Percentiles rank a stretch among this genome's conserved stretches.
Evolutionary conservation across 495 filamentous ascomycete genomes (phyloP).

Genomic region (Aeminium ludgeri): DNA sequence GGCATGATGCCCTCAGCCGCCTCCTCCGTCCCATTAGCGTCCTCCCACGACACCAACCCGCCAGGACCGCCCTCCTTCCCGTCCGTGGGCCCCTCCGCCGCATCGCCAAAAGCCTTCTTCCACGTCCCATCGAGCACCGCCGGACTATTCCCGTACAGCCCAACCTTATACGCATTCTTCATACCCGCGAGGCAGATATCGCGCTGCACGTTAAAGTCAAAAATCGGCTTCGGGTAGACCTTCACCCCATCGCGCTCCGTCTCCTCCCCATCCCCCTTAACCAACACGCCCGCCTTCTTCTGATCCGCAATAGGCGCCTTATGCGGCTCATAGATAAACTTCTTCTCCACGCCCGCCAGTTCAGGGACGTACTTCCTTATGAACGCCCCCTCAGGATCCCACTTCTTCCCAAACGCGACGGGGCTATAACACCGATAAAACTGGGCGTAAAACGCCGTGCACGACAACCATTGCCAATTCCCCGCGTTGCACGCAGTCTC

Average conservation of each 20-base stretch:
- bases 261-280: conserved; percentile 33
- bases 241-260: conserved; percentile 21
- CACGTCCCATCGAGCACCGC: conserved; percentile 45
- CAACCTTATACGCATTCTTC: conserved; percentile 47
- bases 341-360: conserved; percentile 38
- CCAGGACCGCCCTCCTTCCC: conserved; percentile 19
- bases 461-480: conserved; percentile 64
- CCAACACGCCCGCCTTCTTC: conserved; percentile 38
- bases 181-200: conserved; percentile 42
- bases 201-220: conserved; percentile 46
- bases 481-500: conserved; percentile 51
- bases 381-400: conserved; percentile 44
- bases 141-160: conserved; percentile 41
- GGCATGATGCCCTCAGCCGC: not conserved
- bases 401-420: conserved; percentile 48
- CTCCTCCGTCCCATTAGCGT: conserved; percentile 13
- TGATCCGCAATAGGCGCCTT: conserved; percentile 44
- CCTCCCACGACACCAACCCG: conserved; percentile 14
- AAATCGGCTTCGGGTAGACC: conserved; percentile 52
- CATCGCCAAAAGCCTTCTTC: conserved; percentile 37
- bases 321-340: conserved; percentile 63
- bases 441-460: conserved; percentile 49
- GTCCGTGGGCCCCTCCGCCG: conserved; percentile 31
- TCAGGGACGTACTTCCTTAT: conserved; percentile 47
- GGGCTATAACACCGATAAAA: conserved; percentile 53